Evolutionary conservation across 148 eudicot genomes (phyloP).

Genomic region (Amaranthus palmeri): DNA sequence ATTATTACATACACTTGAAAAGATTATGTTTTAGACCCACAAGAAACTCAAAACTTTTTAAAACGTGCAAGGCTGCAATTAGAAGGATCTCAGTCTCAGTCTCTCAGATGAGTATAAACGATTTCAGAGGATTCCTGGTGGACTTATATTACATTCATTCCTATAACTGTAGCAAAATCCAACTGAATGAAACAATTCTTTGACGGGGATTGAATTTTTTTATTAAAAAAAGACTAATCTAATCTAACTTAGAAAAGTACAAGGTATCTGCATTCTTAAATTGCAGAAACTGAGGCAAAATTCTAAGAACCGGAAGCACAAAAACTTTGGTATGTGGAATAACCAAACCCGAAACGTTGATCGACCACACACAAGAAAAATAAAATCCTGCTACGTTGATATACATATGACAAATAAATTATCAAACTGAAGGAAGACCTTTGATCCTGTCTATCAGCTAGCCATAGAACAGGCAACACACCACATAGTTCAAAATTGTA

Average conservation of each 20-base stretch:
- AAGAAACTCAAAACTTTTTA: background rate
- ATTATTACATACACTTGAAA: too few species aligned
- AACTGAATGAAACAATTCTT: background rate
- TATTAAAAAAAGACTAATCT: background rate
- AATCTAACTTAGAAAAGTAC: slow-evolving; percentile 4
- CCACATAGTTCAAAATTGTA: background rate
- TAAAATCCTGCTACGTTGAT: slow-evolving; percentile 1
- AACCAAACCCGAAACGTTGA: background rate
- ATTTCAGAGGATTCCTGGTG: background rate
- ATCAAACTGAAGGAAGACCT: background rate
- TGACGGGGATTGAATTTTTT: background rate
- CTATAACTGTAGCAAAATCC: background rate
- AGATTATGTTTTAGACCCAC: background rate
- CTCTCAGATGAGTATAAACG: too few species aligned
- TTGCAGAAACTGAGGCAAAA: slow-evolving; percentile 2
- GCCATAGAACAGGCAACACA: slow-evolving; percentile 12
- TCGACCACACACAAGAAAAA: background rate
- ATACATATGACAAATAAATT: slow-evolving; percentile 3
- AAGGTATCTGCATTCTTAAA: background rate
- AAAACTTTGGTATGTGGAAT: background rate
- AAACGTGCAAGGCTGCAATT: background rate
- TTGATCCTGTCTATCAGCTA: slow-evolving; percentile 13
- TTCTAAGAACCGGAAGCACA: background rate
- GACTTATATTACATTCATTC: background rate
- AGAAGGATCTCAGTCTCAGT: too few species aligned